Evolutionary conservation across 106 monocot species (phyloP), one percentile per base, ranked within the genome.

Genomic region (Dioscorea dumetorum): DNA sequence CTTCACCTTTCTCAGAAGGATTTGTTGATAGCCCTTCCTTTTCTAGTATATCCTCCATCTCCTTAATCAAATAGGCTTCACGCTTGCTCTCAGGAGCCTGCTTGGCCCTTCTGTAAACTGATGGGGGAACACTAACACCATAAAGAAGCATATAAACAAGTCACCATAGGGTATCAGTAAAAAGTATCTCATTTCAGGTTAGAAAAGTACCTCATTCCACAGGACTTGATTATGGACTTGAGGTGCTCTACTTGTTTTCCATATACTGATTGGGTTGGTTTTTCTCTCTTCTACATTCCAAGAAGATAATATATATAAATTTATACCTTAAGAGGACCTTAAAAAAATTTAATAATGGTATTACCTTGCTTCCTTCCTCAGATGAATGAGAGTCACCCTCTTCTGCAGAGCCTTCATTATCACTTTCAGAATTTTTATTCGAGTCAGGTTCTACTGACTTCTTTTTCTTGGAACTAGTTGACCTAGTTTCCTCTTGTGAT

Each of bases 1-100:
- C 54, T 54, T 50, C 63, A 97, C 97, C 92, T 87, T 99, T 99
- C 69, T 99, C 97, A 66, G 97, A 92, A 74, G 97, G 90, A 77
- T 87, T 75, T 58, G 70, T 79, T 34, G 97, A 92, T 70, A 99
- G 69, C 21, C 90, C 89, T 83, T 99, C 97, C 69, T 76, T 99
- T 56, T 73, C 64, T 78, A 99, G 97, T 77, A 99, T 90, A 24
- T 84, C 91, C 61, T 85, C 82, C 69, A 92, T 62, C 70, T 99
- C 97, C 62, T 85, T 87, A 63, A 99, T 81, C 81, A 99, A 79
- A 24, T 57, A 78, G 24, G 80, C 81, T 77, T 92, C 97, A 64
- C 92, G 84, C 61, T 99, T 81, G 76, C 70, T 78, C 67, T 99
- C 97, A 59, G 92, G 81, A 58, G 81, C 97, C 70, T 92, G 92